Percentiles rank a stretch among this genome's conserved stretches.
phyloP scores from a whole-genome alignment of 2,329 filamentous ascomycete species.

The Alternaria triticimaculans region DNA sequence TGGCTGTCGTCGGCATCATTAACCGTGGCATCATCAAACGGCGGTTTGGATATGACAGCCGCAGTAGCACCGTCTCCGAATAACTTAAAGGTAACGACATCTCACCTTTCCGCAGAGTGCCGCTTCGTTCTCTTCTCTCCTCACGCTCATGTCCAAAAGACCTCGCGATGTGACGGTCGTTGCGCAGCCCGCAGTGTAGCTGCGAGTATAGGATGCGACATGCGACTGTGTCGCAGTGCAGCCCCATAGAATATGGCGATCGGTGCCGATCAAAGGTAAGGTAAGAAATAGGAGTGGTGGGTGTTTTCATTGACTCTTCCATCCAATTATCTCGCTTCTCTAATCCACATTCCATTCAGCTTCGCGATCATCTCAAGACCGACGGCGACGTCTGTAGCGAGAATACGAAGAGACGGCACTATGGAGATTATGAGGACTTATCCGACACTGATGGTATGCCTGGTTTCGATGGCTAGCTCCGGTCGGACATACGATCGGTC shows the following conservation, averaged over 20 bases:
- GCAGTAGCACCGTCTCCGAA: neutral
- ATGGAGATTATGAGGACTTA: neutral
- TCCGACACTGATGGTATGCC: neutral
- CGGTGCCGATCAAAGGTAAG: neutral
- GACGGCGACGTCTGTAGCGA: neutral
- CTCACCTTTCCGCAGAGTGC: neutral
- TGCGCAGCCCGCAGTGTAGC: neutral
- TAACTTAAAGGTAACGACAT: neutral
- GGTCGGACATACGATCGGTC: neutral
- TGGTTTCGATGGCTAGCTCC: too few relatives aligned
- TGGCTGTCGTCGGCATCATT: neutral
- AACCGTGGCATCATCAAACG: neutral
- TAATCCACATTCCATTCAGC: neutral
- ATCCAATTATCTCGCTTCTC: neutral
- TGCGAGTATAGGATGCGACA: neutral
- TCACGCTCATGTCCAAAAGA: neutral
- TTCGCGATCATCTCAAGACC: neutral
- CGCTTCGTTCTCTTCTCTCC: neutral
- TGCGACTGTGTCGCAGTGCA: neutral
- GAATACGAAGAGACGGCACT: neutral
- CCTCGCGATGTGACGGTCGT: neutral
- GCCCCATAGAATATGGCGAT: neutral
- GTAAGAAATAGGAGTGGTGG: neutral
- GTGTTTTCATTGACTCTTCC: neutral
- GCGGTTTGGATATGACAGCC: neutral